Conservation (phyloP, 345 rosid genomes). For the Kandelia obovata region DNA sequence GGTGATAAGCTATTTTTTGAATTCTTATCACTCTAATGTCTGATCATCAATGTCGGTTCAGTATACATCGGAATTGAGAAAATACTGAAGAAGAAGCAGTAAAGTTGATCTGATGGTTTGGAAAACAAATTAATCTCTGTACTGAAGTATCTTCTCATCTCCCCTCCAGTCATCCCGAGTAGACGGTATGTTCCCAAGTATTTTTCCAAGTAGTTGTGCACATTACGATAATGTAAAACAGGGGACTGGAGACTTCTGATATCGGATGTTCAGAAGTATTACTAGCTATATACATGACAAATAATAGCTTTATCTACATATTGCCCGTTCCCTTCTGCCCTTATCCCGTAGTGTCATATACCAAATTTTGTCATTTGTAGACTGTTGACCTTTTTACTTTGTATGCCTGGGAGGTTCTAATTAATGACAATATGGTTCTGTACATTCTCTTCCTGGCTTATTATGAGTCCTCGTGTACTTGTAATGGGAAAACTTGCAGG, state of each 20-base stretch:
- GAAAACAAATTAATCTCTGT: slow-evolving; percentile 50
- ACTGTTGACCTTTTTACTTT: slow-evolving; percentile 72
- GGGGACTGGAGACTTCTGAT: neutral
- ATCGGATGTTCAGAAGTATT: no score
- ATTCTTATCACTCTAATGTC: neutral
- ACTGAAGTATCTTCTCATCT: slow-evolving; percentile 50
- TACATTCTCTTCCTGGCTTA: slow-evolving; percentile 73
- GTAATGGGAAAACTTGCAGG: slow-evolving; percentile 74
- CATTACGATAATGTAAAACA: slow-evolving; percentile 1
- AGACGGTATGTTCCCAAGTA: slow-evolving; percentile 47
- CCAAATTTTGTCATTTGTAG: slow-evolving; percentile 24
- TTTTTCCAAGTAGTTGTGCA: neutral
- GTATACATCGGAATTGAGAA: slow-evolving; percentile 37
- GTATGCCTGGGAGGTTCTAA: slow-evolving; percentile 91
- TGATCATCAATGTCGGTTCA: slow-evolving; percentile 7
- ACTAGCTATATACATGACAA: no score
- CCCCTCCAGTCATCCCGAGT: slow-evolving; percentile 47
- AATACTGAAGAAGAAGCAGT: slow-evolving; percentile 39
- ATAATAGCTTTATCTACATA: neutral
- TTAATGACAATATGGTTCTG: slow-evolving; percentile 74
- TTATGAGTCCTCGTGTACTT: slow-evolving; percentile 68
- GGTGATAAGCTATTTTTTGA: slow-evolving; percentile 2
- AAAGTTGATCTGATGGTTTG: slow-evolving; percentile 28
- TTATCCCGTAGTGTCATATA: no score
- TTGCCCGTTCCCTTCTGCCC: neutral